Conservation (phyloP, 192 early-diverging fungal species). For the Mortierella claussenii region DNA sequence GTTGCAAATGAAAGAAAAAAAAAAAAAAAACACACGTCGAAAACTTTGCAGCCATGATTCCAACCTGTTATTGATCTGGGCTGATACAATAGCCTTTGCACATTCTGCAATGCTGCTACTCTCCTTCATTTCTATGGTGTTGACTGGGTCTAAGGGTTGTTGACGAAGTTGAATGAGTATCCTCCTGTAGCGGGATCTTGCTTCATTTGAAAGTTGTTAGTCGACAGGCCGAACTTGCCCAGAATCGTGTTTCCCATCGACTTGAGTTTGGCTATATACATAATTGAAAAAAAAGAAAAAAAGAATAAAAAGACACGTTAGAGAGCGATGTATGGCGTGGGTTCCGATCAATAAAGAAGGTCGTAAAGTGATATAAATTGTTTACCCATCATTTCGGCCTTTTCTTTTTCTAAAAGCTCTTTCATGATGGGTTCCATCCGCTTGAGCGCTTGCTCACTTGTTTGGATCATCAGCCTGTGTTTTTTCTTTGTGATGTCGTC, state of each 20-base stretch:
- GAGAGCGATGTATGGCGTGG: no score
- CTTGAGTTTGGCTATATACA: conserved; percentile 66
- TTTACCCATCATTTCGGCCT: conserved; percentile 72
- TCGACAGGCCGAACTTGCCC: conserved; percentile 80
- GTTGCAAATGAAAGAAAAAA: no score
- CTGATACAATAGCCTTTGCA: no score
- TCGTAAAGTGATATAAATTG: no score
- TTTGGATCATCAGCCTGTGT: conserved; percentile 45
- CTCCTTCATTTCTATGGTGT: background rate
- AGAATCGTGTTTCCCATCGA: conserved; percentile 76
- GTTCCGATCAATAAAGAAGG: no score
- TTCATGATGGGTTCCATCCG: conserved; percentile 61
- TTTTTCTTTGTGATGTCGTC: conserved; percentile 53
- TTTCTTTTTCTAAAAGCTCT: conserved; percentile 67
- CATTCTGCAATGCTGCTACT: no score
- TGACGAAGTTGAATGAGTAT: conserved; percentile 74
- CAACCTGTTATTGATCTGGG: no score
- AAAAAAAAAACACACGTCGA: no score
- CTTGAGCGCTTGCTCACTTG: conserved; percentile 53
- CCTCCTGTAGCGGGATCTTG: conserved; percentile 64
- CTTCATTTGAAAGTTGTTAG: conserved; percentile 76
- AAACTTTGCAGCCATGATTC: no score
- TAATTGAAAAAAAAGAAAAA: background rate
- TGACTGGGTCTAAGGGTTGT: conserved; percentile 59
- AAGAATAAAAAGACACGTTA: no score